phyloP scores from a whole-genome alignment of 805 yeast genomes.

The Blastobotrys mokoenaii region DNA sequence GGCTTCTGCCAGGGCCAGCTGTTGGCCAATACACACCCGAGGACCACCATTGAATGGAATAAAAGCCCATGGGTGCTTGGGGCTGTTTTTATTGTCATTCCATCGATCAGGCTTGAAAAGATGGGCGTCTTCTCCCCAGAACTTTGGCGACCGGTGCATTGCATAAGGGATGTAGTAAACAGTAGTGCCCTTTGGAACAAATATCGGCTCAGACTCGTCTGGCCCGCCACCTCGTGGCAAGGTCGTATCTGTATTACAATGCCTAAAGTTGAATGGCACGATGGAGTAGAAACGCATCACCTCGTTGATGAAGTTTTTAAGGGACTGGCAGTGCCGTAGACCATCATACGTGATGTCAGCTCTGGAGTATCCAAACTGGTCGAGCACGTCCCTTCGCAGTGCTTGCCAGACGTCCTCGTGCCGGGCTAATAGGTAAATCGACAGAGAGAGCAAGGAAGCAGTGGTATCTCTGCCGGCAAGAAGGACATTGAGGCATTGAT shows the following conservation, averaged over 20 bases:
- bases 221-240: constrained; percentile 46
- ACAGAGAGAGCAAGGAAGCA: constrained; percentile 38
- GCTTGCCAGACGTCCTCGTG: constrained; percentile 32
- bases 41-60: constrained; percentile 45
- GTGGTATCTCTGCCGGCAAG: constrained; percentile 46
- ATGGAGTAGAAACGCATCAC: constrained; percentile 43
- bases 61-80: constrained; percentile 37
- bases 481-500: constrained; percentile 40
- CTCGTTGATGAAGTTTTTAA: constrained; percentile 37
- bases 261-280: constrained; percentile 44
- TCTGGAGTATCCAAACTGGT: constrained; percentile 17
- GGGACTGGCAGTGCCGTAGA: constrained; percentile 36
- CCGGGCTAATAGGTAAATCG: constrained; percentile 35
- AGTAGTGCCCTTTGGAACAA: constrained; percentile 36
- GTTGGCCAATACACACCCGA: constrained; percentile 43
- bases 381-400: constrained; percentile 26
- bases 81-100: constrained; percentile 37
- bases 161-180: constrained; percentile 33
- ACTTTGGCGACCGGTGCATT: constrained; percentile 33
- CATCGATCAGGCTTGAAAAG: constrained; percentile 41
- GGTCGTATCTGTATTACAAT: constrained; percentile 38
- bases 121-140: constrained; percentile 37
- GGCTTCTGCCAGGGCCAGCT: constrained; percentile 42
- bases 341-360: constrained; percentile 31
- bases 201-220: constrained; percentile 32